Conservation (phyloP, 1,139 yeast genomes). For the Scheffersomyces segobiensis region DNA sequence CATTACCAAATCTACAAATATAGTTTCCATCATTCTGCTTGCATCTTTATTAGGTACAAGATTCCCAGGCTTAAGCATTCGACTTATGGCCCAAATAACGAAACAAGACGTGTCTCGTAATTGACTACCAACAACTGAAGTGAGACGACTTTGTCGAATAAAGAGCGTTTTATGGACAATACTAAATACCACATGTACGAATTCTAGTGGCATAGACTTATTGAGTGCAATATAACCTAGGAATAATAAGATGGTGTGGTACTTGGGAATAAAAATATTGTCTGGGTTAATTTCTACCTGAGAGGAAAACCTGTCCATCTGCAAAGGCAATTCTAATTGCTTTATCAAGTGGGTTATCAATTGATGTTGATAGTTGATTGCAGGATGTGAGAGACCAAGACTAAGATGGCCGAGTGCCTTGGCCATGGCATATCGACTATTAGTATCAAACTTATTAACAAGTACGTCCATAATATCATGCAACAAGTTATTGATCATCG, state of each 20-base stretch:
- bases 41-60: constrained; percentile 8
- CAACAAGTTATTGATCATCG: constrained; percentile 30
- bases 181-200: constrained; percentile 26
- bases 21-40: constrained; percentile 18
- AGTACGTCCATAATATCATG: constrained; percentile 28
- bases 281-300: constrained; percentile 20
- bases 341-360: constrained; percentile 25
- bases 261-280: constrained; percentile 26
- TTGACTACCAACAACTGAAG: constrained; percentile 60
- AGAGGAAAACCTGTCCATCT: not conserved
- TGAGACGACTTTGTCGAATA: constrained; percentile 53
- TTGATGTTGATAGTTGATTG: constrained; percentile 39
- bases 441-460: constrained; percentile 29
- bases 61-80: constrained; percentile 16
- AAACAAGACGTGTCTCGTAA: constrained; percentile 86
- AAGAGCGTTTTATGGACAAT: constrained; percentile 48
- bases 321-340: constrained; percentile 19
- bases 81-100: constrained; percentile 48
- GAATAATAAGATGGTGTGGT: constrained; percentile 37
- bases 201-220: constrained; percentile 25
- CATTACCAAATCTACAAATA: constrained; percentile 48
- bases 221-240: constrained; percentile 36
- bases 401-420: constrained; percentile 32
- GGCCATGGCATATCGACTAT: constrained; percentile 38
- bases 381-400: constrained; percentile 17